Percentiles rank a stretch among this genome's conserved stretches.
Evolutionary conservation across 305 asterid species (phyloP).

Genomic region (Fraxinus velutina): DNA sequence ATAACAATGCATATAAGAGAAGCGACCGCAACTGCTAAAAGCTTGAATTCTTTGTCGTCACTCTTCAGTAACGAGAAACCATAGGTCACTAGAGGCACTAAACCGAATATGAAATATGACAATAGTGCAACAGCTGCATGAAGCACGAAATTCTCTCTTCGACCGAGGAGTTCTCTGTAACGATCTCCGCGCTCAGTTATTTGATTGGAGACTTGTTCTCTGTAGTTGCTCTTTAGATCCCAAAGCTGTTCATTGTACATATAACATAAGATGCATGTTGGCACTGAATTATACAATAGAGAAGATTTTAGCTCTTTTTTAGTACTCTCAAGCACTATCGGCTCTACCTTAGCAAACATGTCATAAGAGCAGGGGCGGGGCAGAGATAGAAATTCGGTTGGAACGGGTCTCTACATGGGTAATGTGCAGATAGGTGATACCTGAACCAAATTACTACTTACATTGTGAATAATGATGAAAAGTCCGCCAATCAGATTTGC

Average conservation of each 20-base stretch:
- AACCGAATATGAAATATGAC: constrained; percentile 65
- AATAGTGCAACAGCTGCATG: constrained; percentile 49
- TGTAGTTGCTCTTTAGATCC: constrained; percentile 51
- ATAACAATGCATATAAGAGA: constrained; percentile 53
- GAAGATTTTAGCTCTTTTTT: not conserved
- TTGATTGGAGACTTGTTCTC: constrained; percentile 38
- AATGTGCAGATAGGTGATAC: not conserved
- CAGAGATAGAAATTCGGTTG: not conserved
- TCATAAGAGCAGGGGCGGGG: not conserved
- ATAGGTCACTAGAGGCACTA: constrained; percentile 53
- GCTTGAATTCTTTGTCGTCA: constrained; percentile 61
- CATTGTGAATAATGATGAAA: constrained; percentile 60
- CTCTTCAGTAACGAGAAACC: constrained; percentile 64
- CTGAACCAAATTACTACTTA: constrained; percentile 38
- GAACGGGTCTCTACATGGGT: not conserved
- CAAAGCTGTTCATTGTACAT: constrained; percentile 48
- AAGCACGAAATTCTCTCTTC: constrained; percentile 52
- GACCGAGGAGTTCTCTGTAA: constrained; percentile 66
- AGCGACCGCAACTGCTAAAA: constrained; percentile 52
- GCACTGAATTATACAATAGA: not conserved
- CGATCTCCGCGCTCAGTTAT: constrained; percentile 43
- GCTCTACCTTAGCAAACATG: not conserved
- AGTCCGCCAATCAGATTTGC: constrained; percentile 87
- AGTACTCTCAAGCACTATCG: not conserved
- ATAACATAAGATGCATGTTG: constrained; percentile 1